Percentiles rank a stretch among this genome's conserved stretches.
phyloP scores from a whole-genome alignment of 805 yeast species.

The Cyberlindnera meyerae region DNA sequence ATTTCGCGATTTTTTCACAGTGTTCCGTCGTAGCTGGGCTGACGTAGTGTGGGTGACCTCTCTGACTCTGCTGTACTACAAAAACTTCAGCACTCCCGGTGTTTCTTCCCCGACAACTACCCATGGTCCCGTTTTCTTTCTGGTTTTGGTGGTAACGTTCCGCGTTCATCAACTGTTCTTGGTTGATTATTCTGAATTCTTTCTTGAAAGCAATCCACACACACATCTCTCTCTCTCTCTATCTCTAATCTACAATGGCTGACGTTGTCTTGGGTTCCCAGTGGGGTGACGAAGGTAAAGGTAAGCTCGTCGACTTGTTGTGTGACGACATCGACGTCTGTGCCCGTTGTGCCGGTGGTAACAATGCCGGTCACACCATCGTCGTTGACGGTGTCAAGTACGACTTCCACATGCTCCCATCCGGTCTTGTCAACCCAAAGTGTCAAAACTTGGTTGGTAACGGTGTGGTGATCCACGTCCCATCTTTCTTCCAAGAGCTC shows the following conservation, averaged over 20 bases:
- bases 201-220: neutral
- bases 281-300: conserved; percentile 99
- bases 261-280: conserved; percentile 94
- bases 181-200: conserved; percentile 9
- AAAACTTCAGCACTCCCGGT: no score
- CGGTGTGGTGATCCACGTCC: conserved; percentile 94
- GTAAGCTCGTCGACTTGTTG: conserved; percentile 89
- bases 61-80: no score
- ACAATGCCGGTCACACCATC: conserved; percentile 98
- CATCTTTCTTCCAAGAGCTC: conserved; percentile 87
- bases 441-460: conserved; percentile 89
- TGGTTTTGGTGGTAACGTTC: conserved; percentile 15
- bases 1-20: no score
- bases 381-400: conserved; percentile 85
- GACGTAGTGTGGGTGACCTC: no score
- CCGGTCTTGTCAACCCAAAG: conserved; percentile 92
- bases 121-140: no score
- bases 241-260: conserved; percentile 32
- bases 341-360: conserved; percentile 98
- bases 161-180: conserved; percentile 13
- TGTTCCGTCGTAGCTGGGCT: no score
- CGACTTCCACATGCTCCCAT: conserved; percentile 98
- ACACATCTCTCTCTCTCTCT: no score
- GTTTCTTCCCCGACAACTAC: no score
- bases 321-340: conserved; percentile 96